phyloP scores from a whole-genome alignment of 106 monocot genomes.

The Acorus gramineus region DNA sequence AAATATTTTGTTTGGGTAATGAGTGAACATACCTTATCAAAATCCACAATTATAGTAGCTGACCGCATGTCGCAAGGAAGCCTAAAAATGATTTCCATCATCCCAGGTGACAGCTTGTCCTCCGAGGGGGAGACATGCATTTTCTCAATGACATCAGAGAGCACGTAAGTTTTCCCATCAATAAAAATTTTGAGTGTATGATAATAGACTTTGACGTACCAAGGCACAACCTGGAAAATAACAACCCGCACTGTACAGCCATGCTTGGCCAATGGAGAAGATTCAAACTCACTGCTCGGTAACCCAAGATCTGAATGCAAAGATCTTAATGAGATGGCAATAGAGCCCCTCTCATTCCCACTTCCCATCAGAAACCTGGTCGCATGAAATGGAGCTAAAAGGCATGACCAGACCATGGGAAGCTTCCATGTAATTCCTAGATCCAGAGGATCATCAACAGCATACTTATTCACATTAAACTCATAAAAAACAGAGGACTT shows the following conservation, averaged over 20 bases:
- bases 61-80: constrained; percentile 61
- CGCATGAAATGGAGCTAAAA: constrained; percentile 46
- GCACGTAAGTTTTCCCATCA: constrained; percentile 44
- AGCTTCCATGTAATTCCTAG: constrained; percentile 74
- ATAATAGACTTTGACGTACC: constrained; percentile 97
- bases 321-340: constrained; percentile 72
- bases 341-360: constrained; percentile 94
- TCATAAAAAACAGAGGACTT: constrained; percentile 39
- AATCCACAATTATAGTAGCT: constrained; percentile 63
- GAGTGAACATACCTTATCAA: constrained; percentile 69
- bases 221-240: constrained; percentile 89
- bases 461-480: constrained; percentile 34
- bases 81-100: constrained; percentile 61
- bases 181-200: constrained; percentile 72
- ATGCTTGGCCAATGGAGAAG: background rate
- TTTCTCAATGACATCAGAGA: constrained; percentile 57
- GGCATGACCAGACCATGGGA: constrained; percentile 52
- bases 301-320: constrained; percentile 18
- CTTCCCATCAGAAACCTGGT: constrained; percentile 90
- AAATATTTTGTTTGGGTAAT: background rate
- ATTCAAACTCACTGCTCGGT: background rate
- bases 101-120: constrained; percentile 81
- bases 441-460: constrained; percentile 42
- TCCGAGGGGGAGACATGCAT: constrained; percentile 80
- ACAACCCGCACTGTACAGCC: constrained; percentile 43